phyloP scores from a whole-genome alignment of 2,329 filamentous ascomycete species.

The Pseudogymnoascus verrucosus region DNA sequence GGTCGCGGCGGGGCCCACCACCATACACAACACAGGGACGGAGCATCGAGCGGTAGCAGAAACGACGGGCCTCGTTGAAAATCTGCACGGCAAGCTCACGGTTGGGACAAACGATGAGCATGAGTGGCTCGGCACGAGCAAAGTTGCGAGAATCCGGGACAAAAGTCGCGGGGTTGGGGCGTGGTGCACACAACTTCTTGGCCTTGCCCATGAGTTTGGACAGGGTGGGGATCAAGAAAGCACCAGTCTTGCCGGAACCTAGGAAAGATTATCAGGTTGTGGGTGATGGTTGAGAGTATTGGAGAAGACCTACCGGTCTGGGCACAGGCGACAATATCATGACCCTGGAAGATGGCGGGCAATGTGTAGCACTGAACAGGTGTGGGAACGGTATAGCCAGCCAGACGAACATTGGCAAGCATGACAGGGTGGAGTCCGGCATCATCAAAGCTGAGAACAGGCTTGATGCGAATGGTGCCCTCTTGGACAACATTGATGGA shows the following conservation, averaged over 20 bases:
- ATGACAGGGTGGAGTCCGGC: constrained; percentile 82
- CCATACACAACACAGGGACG: constrained; percentile 87
- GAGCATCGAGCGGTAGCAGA: constrained; percentile 92
- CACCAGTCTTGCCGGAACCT: constrained; percentile 96
- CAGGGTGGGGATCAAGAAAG: constrained; percentile 81
- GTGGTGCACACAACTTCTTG: constrained; percentile 72
- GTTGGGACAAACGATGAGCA: constrained; percentile 77
- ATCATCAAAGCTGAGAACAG: constrained; percentile 55
- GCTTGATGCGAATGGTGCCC: constrained; percentile 42
- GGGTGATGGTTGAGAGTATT: constrained; percentile 10
- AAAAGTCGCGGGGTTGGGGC: constrained; percentile 57
- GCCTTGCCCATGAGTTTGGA: constrained; percentile 94
- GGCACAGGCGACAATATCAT: constrained; percentile 81
- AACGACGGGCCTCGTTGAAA: constrained; percentile 84
- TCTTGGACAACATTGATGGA: constrained; percentile 50
- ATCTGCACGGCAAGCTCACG: constrained; percentile 91
- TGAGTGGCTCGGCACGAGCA: constrained; percentile 75
- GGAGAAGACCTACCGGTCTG: constrained; percentile 68
- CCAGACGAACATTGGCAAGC: constrained; percentile 66
- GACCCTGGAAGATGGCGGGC: constrained; percentile 65
- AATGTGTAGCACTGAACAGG: constrained; percentile 83
- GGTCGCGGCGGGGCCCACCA: constrained; percentile 62
- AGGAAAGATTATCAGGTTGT: constrained; percentile 13
- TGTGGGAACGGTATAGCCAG: constrained; percentile 65
- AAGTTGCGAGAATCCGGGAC: constrained; percentile 36